A percentile compares a stretch with the other conserved stretches of the same genome.
Conservation (phyloP, 495 filamentous ascomycete species). For the Penicillium subrubescens region DNA sequence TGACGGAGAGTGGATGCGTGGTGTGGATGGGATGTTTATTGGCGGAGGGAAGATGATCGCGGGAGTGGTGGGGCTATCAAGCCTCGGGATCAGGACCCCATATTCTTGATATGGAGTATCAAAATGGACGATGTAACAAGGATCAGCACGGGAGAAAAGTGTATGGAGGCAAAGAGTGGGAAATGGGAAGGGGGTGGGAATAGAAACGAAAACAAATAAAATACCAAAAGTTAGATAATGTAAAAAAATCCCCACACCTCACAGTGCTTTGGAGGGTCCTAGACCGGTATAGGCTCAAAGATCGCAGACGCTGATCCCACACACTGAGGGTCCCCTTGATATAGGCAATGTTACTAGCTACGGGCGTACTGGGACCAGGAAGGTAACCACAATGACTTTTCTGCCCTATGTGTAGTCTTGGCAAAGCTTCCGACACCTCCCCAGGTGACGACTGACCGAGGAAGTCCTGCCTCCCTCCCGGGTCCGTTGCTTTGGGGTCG, state of each 20-base stretch:
- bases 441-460: slow-evolving; percentile 5
- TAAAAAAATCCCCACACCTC: slow-evolving; percentile 2
- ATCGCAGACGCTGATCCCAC: slow-evolving; percentile 6
- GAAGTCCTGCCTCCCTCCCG: not conserved
- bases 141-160: not conserved
- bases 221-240: not conserved
- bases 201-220: not conserved
- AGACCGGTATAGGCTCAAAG: slow-evolving; percentile 7
- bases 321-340: not conserved
- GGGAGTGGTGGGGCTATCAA: not conserved
- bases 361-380: slow-evolving; percentile 1
- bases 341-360: slow-evolving; percentile 7
- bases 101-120: not conserved
- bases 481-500: not conserved
- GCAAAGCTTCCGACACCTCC: not conserved
- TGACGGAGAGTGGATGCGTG: not conserved
- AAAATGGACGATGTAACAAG: not conserved
- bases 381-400: too few species aligned
- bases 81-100: not conserved
- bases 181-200: not conserved
- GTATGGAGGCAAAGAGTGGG: not conserved
- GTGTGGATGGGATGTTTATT: not conserved
- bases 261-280: not conserved
- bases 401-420: slow-evolving; percentile 11
- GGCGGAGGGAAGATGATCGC: not conserved